Conservation (phyloP, 2,329 filamentous ascomycete genomes). For the Cordyceps farinosa region DNA sequence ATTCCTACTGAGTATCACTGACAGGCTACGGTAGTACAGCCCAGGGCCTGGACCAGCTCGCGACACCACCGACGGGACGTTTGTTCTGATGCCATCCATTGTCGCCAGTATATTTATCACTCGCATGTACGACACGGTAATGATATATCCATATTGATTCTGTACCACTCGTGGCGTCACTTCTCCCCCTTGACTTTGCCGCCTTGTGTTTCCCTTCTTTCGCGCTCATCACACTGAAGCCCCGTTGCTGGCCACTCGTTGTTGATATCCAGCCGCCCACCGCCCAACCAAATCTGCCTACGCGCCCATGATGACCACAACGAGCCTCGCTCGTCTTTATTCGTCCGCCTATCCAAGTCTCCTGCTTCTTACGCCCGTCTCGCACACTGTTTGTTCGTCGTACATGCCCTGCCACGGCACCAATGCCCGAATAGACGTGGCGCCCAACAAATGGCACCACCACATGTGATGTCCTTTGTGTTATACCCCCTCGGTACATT, state of each 20-base stretch:
- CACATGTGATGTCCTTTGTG: background rate
- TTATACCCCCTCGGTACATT: background rate
- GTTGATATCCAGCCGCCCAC: constrained; percentile 4
- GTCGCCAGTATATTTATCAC: background rate
- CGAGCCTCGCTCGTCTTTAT: background rate
- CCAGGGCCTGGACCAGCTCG: background rate
- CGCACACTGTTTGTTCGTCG: background rate
- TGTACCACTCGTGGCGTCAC: background rate
- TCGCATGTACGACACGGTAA: background rate
- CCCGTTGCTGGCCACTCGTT: background rate
- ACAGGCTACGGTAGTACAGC: background rate
- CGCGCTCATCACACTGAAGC: background rate
- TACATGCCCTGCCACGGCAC: background rate
- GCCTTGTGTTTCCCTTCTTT: background rate
- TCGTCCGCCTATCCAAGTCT: background rate
- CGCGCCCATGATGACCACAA: constrained; percentile 1
- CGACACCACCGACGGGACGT: background rate
- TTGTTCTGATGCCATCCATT: background rate
- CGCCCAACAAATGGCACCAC: background rate
- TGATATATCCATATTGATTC: background rate
- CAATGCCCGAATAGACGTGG: constrained; percentile 4
- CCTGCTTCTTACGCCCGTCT: background rate
- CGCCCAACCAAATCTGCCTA: constrained; percentile 3
- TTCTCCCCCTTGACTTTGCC: background rate
- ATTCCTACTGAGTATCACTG: too few relatives aligned